Evolutionary conservation across 768 basidiomycete species (phyloP).

Genomic region (Roridomyces roridus): DNA sequence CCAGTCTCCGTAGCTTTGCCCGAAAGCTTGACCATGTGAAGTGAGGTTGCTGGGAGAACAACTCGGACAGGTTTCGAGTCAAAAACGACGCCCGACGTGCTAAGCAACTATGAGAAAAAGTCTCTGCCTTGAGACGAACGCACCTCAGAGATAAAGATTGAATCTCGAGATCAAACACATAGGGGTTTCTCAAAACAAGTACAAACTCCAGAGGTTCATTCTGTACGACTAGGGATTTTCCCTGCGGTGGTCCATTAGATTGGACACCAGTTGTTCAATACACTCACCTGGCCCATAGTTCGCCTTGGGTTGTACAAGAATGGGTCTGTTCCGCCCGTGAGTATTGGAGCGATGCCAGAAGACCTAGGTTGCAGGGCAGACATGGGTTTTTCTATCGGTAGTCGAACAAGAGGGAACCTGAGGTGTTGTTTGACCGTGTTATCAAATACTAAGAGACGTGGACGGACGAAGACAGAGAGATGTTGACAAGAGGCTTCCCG

Average conservation of each 20-base stretch:
- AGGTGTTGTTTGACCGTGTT: conserved; percentile 1
- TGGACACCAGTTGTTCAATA: not conserved
- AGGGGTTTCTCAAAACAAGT: conserved; percentile 89
- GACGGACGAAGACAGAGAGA: conserved; percentile 78
- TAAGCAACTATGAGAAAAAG: conserved; percentile 41
- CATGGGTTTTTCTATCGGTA: conserved; percentile 75
- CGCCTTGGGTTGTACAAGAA: conserved; percentile 94
- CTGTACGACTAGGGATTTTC: conserved; percentile 74
- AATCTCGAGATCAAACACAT: conserved; percentile 89
- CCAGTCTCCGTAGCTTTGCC: conserved; percentile 74
- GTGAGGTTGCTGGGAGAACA: conserved; percentile 74
- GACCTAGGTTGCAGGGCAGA: conserved; percentile 53
- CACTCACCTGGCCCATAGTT: conserved; percentile 60
- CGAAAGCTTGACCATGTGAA: conserved; percentile 74
- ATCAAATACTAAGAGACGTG: conserved; percentile 2
- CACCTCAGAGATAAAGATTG: conserved; percentile 85
- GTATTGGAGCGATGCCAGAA: conserved; percentile 51
- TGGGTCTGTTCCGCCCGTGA: conserved; percentile 70
- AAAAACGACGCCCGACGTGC: conserved; percentile 83
- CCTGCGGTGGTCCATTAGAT: conserved; percentile 38
- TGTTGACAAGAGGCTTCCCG: conserved; percentile 76
- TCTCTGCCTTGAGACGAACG: not conserved
- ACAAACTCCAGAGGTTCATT: conserved; percentile 84
- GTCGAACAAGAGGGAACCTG: conserved; percentile 74
- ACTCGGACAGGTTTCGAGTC: conserved; percentile 68